A percentile compares a stretch with the other conserved stretches of the same genome.
Evolutionary conservation across 768 basidiomycete genomes (phyloP).

Genomic region (Pisolithus sp.): DNA sequence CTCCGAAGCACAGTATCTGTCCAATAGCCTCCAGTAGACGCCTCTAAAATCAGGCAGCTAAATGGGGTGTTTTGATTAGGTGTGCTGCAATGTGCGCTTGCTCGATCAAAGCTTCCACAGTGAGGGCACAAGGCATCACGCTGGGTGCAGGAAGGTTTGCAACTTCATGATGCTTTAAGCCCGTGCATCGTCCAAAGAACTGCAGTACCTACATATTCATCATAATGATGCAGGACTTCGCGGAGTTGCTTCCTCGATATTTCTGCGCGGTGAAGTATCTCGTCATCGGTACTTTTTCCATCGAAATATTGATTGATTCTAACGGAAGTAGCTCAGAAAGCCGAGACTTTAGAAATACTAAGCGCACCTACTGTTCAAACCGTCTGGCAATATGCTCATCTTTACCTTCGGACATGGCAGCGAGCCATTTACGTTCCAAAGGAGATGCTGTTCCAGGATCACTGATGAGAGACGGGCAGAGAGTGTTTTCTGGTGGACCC

Average conservation of each 20-base stretch:
- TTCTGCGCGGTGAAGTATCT: slow-evolving; percentile 85
- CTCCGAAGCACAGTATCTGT: too few species aligned
- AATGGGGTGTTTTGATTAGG: too few species aligned
- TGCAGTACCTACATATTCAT: slow-evolving; percentile 68
- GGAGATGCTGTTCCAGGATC: slow-evolving; percentile 81
- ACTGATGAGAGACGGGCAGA: slow-evolving; percentile 61
- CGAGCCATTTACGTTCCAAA: slow-evolving; percentile 74
- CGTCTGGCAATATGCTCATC: slow-evolving; percentile 59
- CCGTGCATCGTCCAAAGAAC: background rate
- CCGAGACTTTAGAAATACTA: background rate
- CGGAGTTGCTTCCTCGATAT: slow-evolving; percentile 80
- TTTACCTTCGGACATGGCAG: slow-evolving; percentile 86
- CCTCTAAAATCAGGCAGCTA: too few species aligned
- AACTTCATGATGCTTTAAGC: slow-evolving; percentile 23
- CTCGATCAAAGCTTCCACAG: too few species aligned
- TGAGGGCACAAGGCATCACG: slow-evolving; percentile 8
- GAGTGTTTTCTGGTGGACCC: slow-evolving; percentile 43
- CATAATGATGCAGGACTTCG: slow-evolving; percentile 77
- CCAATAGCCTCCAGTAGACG: too few species aligned
- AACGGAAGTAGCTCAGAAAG: slow-evolving; percentile 2
- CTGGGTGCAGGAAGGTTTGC: slow-evolving; percentile 41
- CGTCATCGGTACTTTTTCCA: slow-evolving; percentile 86
- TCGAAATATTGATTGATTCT: slow-evolving; percentile 94
- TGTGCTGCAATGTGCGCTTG: too few species aligned
- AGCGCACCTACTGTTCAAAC: slow-evolving; percentile 65